These are phyloP conservation scores for Psidium friedrichsthalianum DNA, from an alignment of 345 rosid species.

Conservation along the genomic window DNA sequence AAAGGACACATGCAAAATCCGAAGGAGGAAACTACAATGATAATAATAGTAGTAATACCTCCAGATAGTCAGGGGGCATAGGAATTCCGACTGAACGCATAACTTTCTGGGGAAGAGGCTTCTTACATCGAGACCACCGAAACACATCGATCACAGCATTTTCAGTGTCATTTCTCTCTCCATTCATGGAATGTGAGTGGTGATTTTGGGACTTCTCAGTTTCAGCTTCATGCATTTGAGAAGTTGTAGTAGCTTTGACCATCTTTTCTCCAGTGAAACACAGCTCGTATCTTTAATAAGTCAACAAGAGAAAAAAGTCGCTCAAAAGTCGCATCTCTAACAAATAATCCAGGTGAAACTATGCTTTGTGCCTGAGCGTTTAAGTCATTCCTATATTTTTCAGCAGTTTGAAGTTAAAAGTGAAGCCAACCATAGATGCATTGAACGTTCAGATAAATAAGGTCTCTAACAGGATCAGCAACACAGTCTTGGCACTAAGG, in stretches of 20 bases:
- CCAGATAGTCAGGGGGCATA: conserved; percentile 68
- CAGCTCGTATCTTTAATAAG: conserved; percentile 63
- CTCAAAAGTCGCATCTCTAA: not conserved
- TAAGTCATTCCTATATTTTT: not conserved
- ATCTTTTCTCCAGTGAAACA: conserved; percentile 84
- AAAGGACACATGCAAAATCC: not conserved
- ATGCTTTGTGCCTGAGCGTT: not conserved
- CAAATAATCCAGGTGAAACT: not conserved
- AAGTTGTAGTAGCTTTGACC: conserved; percentile 39
- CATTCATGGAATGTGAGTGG: conserved; percentile 44
- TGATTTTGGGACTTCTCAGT: conserved; percentile 55
- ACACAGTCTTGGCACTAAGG: not conserved
- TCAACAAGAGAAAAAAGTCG: not conserved
- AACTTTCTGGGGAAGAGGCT: conserved; percentile 75
- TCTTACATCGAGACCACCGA: conserved; percentile 93
- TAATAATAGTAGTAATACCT: conserved; percentile 31
- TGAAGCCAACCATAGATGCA: not conserved
- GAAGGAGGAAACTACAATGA: not conserved
- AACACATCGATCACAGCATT: conserved; percentile 57
- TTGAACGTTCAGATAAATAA: not conserved
- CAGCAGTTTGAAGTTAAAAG: not conserved
- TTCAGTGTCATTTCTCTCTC: conserved; percentile 66
- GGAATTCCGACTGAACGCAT: conserved; percentile 91
- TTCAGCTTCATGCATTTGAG: conserved; percentile 54
- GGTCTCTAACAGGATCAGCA: not conserved